Evolutionary conservation across 345 rosid genomes (phyloP).

Genomic region (Camelina sativa): DNA sequence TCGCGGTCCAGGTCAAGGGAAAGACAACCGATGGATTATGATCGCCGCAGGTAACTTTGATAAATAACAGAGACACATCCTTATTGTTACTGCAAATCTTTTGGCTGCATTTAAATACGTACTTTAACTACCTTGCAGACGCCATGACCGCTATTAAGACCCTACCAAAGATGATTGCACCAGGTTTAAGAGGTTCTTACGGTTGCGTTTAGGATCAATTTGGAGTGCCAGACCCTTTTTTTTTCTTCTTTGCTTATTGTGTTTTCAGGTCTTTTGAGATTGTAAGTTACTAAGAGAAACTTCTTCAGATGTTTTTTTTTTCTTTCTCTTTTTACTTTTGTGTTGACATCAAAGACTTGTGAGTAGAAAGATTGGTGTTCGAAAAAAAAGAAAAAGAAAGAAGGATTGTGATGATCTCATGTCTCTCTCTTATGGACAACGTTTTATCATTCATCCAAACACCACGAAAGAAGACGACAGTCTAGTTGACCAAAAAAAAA

Average conservation of each 20-base stretch:
- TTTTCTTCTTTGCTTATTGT: slow-evolving; percentile 7
- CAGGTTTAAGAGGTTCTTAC: slow-evolving; percentile 12
- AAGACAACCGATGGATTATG: slow-evolving; percentile 69
- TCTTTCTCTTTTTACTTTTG: no score
- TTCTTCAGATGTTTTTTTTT: slow-evolving; percentile 20
- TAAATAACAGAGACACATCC: background rate
- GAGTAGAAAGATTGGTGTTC: background rate
- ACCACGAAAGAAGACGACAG: no score
- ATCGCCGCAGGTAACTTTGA: slow-evolving; percentile 72
- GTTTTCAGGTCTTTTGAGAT: slow-evolving; percentile 23
- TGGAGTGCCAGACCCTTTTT: slow-evolving; percentile 28
- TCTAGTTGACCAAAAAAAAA: no score
- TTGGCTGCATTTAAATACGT: slow-evolving; percentile 7
- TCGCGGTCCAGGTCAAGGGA: slow-evolving; percentile 90
- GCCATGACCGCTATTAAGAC: slow-evolving; percentile 46
- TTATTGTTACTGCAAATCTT: slow-evolving; percentile 2
- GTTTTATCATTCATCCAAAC: no score
- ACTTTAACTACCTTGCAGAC: slow-evolving; percentile 32
- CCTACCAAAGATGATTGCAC: slow-evolving; percentile 23
- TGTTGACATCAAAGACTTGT: slow-evolving; percentile 24
- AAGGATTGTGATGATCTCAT: background rate
- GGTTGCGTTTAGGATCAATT: slow-evolving; percentile 40
- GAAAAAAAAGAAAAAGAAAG: no score
- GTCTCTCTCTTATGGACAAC: background rate
- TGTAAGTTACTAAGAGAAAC: slow-evolving; percentile 22